Percentiles rank a stretch among this genome's conserved stretches.
Conservation (phyloP, 2,329 filamentous ascomycete genomes). For the Colletotrichum cordylinicola region DNA sequence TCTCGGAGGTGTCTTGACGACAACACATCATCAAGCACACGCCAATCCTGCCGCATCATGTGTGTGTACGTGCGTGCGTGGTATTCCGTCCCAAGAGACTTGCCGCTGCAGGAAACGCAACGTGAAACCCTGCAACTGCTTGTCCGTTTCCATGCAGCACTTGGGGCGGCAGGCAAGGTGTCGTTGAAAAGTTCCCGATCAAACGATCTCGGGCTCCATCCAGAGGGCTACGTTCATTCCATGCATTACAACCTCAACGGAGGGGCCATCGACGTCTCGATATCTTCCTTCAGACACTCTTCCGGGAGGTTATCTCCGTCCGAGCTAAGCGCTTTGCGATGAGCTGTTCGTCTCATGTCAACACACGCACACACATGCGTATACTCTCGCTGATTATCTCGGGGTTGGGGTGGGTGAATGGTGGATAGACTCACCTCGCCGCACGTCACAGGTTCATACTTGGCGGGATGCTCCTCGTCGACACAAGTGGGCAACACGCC, state of each 20-base stretch:
- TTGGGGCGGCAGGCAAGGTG: background rate
- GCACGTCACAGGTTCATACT: conserved; percentile 57
- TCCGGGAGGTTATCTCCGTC: background rate
- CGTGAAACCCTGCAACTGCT: background rate
- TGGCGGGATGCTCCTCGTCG: conserved; percentile 49
- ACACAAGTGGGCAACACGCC: conserved; percentile 54
- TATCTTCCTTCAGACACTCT: background rate
- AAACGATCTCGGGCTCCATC: background rate
- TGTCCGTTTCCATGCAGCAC: background rate
- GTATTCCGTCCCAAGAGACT: background rate
- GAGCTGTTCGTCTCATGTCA: conserved; percentile 8
- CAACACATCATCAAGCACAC: background rate
- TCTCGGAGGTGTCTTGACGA: background rate
- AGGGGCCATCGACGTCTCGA: background rate
- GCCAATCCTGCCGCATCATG: background rate
- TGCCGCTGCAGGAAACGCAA: background rate
- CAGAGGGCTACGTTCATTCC: background rate
- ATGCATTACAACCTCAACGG: background rate
- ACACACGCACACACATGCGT: background rate
- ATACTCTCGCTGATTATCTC: background rate
- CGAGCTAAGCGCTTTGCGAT: conserved; percentile 10
- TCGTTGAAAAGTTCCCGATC: background rate
- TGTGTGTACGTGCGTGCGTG: background rate
- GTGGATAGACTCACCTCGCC: conserved; percentile 37
- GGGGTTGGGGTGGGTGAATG: background rate